Conservation (phyloP, 495 filamentous ascomycete genomes). For the Xylaria acuta region DNA sequence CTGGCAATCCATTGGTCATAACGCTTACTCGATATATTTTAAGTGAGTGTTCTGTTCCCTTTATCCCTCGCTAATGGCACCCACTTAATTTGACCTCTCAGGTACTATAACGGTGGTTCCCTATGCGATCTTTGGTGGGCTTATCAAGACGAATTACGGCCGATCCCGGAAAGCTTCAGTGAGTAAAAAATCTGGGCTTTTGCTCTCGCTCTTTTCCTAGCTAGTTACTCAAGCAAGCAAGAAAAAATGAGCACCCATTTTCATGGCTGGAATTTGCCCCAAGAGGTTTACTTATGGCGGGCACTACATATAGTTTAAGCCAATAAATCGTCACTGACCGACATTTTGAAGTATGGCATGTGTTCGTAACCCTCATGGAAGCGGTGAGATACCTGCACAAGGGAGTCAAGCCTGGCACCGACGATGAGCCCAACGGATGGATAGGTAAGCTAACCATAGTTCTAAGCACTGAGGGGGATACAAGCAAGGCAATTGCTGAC, state of each 20-base stretch:
- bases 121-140: rapidly evolving
- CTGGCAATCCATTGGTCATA: background rate
- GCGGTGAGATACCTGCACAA: conserved; percentile 13
- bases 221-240: background rate
- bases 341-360: conserved; percentile 10
- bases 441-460: background rate
- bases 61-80: background rate
- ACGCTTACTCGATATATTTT: conserved; percentile 9
- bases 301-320: background rate
- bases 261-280: background rate
- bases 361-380: conserved; percentile 16
- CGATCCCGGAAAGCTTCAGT: conserved; percentile 20
- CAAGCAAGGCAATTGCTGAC: background rate
- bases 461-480: background rate
- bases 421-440: background rate
- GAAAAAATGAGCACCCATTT: background rate
- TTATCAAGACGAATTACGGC: background rate
- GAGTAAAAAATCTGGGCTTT: background rate
- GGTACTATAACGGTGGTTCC: conserved; percentile 10
- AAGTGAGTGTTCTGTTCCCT: background rate
- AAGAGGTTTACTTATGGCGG: no score
- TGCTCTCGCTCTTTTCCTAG: background rate
- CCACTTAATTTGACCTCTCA: background rate
- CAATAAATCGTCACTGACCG: background rate
- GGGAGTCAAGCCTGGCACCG: background rate